Evolutionary conservation across 129 eudicot genomes (phyloP).

Genomic region (Escallonia herrerae): DNA sequence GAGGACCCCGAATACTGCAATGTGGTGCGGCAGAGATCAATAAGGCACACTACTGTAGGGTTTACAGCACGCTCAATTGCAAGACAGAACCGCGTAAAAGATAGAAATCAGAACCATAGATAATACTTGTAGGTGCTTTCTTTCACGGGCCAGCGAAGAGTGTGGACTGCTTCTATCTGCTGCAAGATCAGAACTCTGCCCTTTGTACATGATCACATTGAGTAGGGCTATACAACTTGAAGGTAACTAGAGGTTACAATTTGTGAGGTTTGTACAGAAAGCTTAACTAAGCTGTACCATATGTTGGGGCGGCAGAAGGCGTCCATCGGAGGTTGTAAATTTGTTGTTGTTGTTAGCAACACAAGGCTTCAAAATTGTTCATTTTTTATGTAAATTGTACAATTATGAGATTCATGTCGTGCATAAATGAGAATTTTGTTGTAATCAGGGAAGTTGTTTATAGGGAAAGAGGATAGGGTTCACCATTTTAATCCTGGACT

Average conservation of each 20-base stretch:
- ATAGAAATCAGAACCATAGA: conserved; percentile 5
- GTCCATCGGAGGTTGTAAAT: conserved; percentile 4
- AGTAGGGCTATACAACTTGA: not conserved
- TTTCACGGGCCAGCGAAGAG: not conserved
- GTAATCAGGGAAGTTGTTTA: conserved; percentile 18
- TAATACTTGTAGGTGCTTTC: not conserved
- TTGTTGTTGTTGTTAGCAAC: not conserved
- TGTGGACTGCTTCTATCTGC: not conserved
- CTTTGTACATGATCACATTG: not conserved
- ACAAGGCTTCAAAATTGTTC: not conserved
- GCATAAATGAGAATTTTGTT: conserved; percentile 27
- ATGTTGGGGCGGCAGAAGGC: conserved; percentile 1
- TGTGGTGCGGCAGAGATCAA: conserved; percentile 66
- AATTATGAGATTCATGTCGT: conserved; percentile 7
- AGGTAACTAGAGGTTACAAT: not conserved
- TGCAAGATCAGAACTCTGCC: not conserved
- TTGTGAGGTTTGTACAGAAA: conserved; percentile 24
- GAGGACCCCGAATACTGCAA: conserved; percentile 66
- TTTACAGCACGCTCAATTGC: conserved; percentile 62
- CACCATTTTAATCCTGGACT: not conserved
- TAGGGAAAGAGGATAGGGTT: conserved; percentile 7
- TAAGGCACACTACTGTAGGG: conserved; percentile 63
- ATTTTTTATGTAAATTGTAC: conserved; percentile 8
- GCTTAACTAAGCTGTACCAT: conserved; percentile 5
- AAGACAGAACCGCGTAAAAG: conserved; percentile 12